Base-by-base conservation (phyloP, 2,329 filamentous ascomycete species). In the Chrysosporium queenslandicum region DNA sequence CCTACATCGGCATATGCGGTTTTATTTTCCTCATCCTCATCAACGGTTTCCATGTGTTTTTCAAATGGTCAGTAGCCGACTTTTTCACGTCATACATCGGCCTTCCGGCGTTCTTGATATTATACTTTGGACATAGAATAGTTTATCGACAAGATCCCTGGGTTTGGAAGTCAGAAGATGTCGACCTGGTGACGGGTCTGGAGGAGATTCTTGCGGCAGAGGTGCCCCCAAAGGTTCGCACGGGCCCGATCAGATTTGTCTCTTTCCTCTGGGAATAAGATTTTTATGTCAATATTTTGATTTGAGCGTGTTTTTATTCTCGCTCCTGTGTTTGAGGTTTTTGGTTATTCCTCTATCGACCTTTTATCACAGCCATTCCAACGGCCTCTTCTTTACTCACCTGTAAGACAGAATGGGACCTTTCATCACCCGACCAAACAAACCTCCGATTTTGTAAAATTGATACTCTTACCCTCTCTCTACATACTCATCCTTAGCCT, bases 41-140 rank as follows among this genome's bases (percentile, higher is more conserved):
- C 59, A 87, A 87, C 60, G 86, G 85, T 1, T 91, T 89, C 67
- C 77, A 82, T 32, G 78, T 85, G 12, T 90, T 91, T 64, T 84
- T 83, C 64, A 73, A 81, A 25, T 91, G 82, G 77, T 77, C 73
- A 14, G 77, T 75, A 0, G 72, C 75, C 4, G 74, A 74, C 59
- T 92, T 92, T 60, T 68, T 84, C 58, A 82, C 80, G 0, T 74
- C 79, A 0, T 85, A 85, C 59, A 75, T 83, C n/a, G 80, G 80
- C 7, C 77, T 85, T 46, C 79, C 80, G 0, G 75, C 81, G 16
- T 85, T 85, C 61, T 59, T 78, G 11, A 53, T 68, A 2, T 58
- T 83, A 46, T 82, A 79, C 60, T 64, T 75, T 14, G 71, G 69
- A 4, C 79, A 82, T 60, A 68, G 72, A n/a, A 65, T 74, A 37